A percentile compares a stretch with the other conserved stretches of the same genome.
Conservation (phyloP, 2,329 filamentous ascomycete species). For the Sporothrix inflata region DNA sequence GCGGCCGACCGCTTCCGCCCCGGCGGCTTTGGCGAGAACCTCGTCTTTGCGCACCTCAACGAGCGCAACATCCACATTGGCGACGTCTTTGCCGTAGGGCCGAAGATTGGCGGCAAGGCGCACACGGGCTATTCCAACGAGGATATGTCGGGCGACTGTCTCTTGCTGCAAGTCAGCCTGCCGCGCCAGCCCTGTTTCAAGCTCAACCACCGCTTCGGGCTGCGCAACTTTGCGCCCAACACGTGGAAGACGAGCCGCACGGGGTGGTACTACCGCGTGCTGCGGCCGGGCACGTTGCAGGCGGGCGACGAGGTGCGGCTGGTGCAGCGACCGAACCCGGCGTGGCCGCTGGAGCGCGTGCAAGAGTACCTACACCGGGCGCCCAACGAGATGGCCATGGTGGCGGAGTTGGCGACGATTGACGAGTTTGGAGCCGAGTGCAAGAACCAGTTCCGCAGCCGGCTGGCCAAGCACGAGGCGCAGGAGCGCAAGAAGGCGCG, state of each 20-base stretch:
- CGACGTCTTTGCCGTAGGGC: constrained; percentile 58
- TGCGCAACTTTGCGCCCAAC: constrained; percentile 63
- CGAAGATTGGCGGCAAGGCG: background rate
- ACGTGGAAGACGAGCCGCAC: constrained; percentile 62
- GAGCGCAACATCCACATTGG: constrained; percentile 69
- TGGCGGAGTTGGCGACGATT: constrained; percentile 55
- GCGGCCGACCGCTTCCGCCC: constrained; percentile 56
- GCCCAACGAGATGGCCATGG: constrained; percentile 54
- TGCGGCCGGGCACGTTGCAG: constrained; percentile 57
- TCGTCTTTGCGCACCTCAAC: constrained; percentile 61
- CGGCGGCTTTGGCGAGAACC: constrained; percentile 68
- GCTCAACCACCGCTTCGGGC: constrained; percentile 67
- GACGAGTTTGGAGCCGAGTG: constrained; percentile 55
- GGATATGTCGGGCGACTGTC: constrained; percentile 39
- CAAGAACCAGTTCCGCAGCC: constrained; percentile 51
- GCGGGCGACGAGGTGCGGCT: constrained; percentile 61
- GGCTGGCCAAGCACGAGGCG: constrained; percentile 52
- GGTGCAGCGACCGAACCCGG: constrained; percentile 57
- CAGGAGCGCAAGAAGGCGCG: constrained; percentile 36
- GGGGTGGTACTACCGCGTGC: constrained; percentile 68
- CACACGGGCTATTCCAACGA: background rate
- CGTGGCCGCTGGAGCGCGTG: constrained; percentile 65
- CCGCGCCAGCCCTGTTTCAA: constrained; percentile 70
- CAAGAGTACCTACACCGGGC: constrained; percentile 66
- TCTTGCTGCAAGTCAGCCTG: constrained; percentile 61